phyloP scores from a whole-genome alignment of 1,284 basidiomycete genomes.

The Pholiota adiposa region DNA sequence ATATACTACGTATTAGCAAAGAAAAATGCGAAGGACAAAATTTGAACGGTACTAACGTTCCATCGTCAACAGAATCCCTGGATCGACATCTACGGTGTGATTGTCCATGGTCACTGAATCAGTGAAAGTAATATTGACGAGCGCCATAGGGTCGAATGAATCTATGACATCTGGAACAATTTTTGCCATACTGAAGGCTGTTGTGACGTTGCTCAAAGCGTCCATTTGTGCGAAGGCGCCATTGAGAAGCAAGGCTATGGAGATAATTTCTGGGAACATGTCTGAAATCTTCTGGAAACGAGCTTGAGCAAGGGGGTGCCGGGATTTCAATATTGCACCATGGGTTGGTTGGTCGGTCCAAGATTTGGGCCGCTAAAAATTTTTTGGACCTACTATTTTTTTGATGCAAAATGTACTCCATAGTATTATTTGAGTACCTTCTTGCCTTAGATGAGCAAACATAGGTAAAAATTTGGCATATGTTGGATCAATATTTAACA shows the following conservation, averaged over 20 bases:
- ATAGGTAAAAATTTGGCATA: too few relatives aligned
- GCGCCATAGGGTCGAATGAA: slow-evolving; percentile 40
- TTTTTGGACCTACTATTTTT: too few relatives aligned
- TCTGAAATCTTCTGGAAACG: background rate
- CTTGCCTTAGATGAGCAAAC: too few relatives aligned
- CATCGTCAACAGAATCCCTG: slow-evolving; percentile 44
- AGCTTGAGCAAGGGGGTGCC: too few relatives aligned
- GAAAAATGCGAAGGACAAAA: background rate
- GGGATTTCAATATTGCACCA: too few relatives aligned
- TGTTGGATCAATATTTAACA: too few relatives aligned
- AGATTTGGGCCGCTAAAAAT: too few relatives aligned
- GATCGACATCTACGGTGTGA: slow-evolving; percentile 36
- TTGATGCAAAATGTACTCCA: too few relatives aligned
- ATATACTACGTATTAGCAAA: background rate
- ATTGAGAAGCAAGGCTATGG: slow-evolving; percentile 9
- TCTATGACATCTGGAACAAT: slow-evolving; percentile 49
- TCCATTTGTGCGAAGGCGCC: slow-evolving; percentile 23
- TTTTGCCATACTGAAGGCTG: slow-evolving; percentile 42
- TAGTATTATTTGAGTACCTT: too few relatives aligned
- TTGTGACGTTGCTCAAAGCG: slow-evolving; percentile 36
- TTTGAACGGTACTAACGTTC: slow-evolving; percentile 39
- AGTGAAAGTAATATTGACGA: slow-evolving; percentile 42
- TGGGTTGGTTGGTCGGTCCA: too few relatives aligned
- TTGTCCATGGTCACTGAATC: slow-evolving; percentile 34
- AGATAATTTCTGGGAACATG: slow-evolving; percentile 12